Conservation (phyloP, 23 red algal species). For the Gracilaria gracilis region DNA sequence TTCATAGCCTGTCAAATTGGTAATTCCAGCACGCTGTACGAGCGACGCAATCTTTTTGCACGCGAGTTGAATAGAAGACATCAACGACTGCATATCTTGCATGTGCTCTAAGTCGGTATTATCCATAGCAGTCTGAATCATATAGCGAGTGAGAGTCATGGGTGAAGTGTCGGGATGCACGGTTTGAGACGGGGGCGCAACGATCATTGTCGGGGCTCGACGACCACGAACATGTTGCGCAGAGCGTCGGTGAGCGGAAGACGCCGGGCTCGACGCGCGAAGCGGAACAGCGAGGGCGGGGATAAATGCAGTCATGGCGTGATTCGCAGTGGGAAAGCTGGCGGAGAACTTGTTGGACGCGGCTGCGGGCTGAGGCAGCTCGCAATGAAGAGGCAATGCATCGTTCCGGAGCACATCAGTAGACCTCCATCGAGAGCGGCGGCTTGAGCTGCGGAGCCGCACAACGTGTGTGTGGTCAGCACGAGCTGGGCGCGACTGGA, state of each 20-base stretch:
- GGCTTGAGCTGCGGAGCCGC: not conserved
- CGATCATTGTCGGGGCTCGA: constrained; percentile 48
- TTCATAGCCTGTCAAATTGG: constrained; percentile 93
- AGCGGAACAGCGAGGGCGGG: constrained; percentile 16
- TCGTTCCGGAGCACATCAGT: not conserved
- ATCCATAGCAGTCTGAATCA: constrained; percentile 83
- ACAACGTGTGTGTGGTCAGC: not conserved
- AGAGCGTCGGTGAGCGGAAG: constrained; percentile 5
- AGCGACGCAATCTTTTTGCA: constrained; percentile 99
- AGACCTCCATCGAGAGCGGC: not conserved
- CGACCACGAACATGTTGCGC: constrained; percentile 8
- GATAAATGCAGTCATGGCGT: constrained; percentile 16
- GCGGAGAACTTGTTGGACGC: not conserved
- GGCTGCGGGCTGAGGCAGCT: not conserved
- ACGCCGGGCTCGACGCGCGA: not conserved
- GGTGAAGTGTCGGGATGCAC: constrained; percentile 78
- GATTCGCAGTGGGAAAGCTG: not conserved
- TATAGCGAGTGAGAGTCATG: constrained; percentile 88
- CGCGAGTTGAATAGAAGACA: constrained; percentile 90
- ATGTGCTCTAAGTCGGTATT: constrained; percentile 82
- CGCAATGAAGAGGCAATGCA: not conserved
- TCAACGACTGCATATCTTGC: constrained; percentile 88
- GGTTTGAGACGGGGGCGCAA: constrained; percentile 26
- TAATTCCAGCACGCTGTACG: constrained; percentile 91
- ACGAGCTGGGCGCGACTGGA: not conserved